Percentiles rank a stretch among this genome's conserved stretches.
Conservation (phyloP, 305 asterid species). For the Striga hermonthica region DNA sequence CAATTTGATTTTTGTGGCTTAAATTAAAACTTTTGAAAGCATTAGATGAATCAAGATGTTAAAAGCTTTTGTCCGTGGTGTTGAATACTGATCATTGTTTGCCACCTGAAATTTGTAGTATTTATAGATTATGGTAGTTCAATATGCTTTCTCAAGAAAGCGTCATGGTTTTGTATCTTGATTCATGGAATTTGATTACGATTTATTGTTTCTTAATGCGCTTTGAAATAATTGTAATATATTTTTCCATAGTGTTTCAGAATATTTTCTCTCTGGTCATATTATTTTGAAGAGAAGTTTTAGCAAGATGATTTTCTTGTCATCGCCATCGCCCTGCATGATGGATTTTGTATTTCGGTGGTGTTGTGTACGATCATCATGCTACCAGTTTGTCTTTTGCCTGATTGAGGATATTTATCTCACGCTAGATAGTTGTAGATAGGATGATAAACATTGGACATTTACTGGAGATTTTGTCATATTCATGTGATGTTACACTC, state of each 20-base stretch:
- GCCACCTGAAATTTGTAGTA: not conserved
- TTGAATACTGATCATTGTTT: not conserved
- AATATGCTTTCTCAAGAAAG: not conserved
- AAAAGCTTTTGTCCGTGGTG: not conserved
- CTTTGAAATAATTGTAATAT: not conserved
- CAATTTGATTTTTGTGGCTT: slow-evolving; percentile 6
- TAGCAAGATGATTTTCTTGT: slow-evolving; percentile 4
- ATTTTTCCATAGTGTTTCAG: not conserved
- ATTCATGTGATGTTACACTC: not conserved
- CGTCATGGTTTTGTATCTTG: not conserved
- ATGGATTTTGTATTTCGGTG: too few relatives aligned
- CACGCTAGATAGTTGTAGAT: not conserved
- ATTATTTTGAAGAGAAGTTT: not conserved
- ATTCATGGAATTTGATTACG: not conserved
- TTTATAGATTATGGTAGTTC: not conserved
- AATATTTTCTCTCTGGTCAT: not conserved
- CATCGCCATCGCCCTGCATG: not conserved
- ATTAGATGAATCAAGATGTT: slow-evolving; percentile 14
- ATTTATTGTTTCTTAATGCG: not conserved
- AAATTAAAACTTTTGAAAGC: not conserved
- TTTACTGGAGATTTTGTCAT: slow-evolving; percentile 2
- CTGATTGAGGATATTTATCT: not conserved
- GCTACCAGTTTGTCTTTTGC: not conserved
- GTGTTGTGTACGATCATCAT: not conserved
- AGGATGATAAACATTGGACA: not conserved